These are phyloP conservation scores for Pezicula rhizophila DNA, from an alignment of 2,329 filamentous ascomycete species.

Conservation along the genomic window DNA sequence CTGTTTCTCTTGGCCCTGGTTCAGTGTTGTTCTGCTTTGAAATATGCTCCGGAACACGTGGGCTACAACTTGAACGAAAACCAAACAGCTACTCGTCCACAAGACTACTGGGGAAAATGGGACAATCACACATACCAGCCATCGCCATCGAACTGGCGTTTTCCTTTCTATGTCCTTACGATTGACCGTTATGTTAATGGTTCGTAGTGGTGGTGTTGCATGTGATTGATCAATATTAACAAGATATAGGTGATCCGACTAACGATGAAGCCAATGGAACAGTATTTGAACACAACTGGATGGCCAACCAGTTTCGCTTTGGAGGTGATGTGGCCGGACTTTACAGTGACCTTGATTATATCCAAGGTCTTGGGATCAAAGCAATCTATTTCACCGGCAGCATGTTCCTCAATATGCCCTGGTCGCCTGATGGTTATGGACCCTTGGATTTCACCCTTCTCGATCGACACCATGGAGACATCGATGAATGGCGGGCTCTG, in stretches of 20 bases:
- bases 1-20: not conserved
- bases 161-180: constrained; percentile 60
- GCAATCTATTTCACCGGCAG: constrained; percentile 58
- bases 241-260: constrained; percentile 41
- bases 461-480: constrained; percentile 54
- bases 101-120: constrained; percentile 51
- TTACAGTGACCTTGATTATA: constrained; percentile 55
- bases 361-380: constrained; percentile 60
- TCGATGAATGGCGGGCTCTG: constrained; percentile 49
- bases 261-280: constrained; percentile 59
- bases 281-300: constrained; percentile 52
- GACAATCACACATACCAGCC: constrained; percentile 42
- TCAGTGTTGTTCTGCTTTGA: constrained; percentile 4
- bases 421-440: constrained; percentile 54
- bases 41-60: constrained; percentile 16
- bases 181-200: constrained; percentile 57
- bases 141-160: constrained; percentile 56
- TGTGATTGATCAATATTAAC: too few species aligned
- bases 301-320: constrained; percentile 52
- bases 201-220: too few species aligned
- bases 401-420: constrained; percentile 56
- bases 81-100: constrained; percentile 29
- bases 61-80: constrained; percentile 53
- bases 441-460: constrained; percentile 55
- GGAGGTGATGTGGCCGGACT: constrained; percentile 54